These are phyloP conservation scores for Pseudogymnoascus sp. DNA, from an alignment of 2,329 filamentous ascomycete genomes.

Conservation along the genomic window DNA sequence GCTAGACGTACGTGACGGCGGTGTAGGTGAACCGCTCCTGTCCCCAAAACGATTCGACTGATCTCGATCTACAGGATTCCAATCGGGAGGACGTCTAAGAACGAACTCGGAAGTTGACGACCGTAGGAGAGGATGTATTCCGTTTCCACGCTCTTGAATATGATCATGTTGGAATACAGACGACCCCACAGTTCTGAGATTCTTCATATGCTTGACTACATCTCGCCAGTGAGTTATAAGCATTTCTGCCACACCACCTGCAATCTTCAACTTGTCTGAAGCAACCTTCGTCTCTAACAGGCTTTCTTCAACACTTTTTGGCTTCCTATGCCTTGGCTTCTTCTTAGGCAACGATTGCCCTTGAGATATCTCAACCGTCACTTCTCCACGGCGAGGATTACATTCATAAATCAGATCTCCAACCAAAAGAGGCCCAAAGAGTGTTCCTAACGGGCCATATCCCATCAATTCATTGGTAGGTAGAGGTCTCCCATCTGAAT, in stretches of 20 bases:
- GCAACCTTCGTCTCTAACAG: slow-evolving; percentile 21
- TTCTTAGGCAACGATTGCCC: not conserved
- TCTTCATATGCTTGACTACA: slow-evolving; percentile 54
- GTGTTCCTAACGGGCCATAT: slow-evolving; percentile 55
- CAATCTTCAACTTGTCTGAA: slow-evolving; percentile 52
- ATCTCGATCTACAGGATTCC: slow-evolving; percentile 24
- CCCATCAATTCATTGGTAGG: slow-evolving; percentile 57
- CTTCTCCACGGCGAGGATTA: slow-evolving; percentile 22
- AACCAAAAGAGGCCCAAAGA: slow-evolving; percentile 59
- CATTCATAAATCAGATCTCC: slow-evolving; percentile 52
- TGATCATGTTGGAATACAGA: not conserved
- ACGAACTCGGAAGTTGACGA: slow-evolving; percentile 40
- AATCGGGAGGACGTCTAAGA: slow-evolving; percentile 35
- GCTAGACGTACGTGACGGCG: slow-evolving; percentile 29
- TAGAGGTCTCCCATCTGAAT: slow-evolving; percentile 45
- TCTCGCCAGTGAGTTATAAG: slow-evolving; percentile 60
- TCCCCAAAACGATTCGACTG: slow-evolving; percentile 16
- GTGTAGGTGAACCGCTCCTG: slow-evolving; percentile 33
- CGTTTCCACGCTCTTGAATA: slow-evolving; percentile 17
- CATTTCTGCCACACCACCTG: slow-evolving; percentile 58
- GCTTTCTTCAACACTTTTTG: slow-evolving; percentile 22
- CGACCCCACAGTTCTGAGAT: slow-evolving; percentile 30
- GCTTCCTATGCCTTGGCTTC: slow-evolving; percentile 36
- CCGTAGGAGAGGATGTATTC: slow-evolving; percentile 26
- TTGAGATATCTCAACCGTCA: not conserved